Conservation (phyloP, 2,329 filamentous ascomycete species). For the Alternaria ventricosa region DNA sequence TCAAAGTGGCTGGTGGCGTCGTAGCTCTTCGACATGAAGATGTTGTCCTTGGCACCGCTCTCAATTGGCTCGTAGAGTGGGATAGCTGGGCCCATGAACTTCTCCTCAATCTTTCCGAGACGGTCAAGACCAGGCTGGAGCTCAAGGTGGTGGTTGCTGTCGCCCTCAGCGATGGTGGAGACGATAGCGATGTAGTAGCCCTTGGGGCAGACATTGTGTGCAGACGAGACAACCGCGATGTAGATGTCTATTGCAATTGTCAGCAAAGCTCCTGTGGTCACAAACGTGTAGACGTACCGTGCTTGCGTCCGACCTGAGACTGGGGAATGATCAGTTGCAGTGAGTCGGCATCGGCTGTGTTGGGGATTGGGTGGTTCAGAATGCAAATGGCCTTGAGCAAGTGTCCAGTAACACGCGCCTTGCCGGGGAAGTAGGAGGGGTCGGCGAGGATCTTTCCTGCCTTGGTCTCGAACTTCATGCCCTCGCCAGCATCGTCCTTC, state of each 20-base stretch:
- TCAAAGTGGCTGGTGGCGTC: slow-evolving; percentile 98
- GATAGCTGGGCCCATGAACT: slow-evolving; percentile 92
- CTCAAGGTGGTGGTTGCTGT: slow-evolving; percentile 94
- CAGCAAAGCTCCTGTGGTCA: slow-evolving; percentile 11
- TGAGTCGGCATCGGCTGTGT: slow-evolving; percentile 87
- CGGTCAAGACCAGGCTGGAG: slow-evolving; percentile 90
- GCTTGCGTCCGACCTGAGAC: slow-evolving; percentile 94
- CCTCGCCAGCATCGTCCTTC: slow-evolving; percentile 72
- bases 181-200: slow-evolving; percentile 99
- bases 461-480: slow-evolving; percentile 95
- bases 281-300: slow-evolving; percentile 66
- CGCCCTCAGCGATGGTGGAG: slow-evolving; percentile 91
- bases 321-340: slow-evolving; percentile 97
- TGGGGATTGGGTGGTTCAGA: slow-evolving; percentile 90
- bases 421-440: slow-evolving; percentile 93
- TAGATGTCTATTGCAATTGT: slow-evolving; percentile 76
- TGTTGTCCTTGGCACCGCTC: slow-evolving; percentile 82
- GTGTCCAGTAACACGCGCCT: slow-evolving; percentile 86
- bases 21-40: slow-evolving; percentile 99
- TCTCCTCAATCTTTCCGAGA: slow-evolving; percentile 92
- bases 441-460: slow-evolving; percentile 95
- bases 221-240: slow-evolving; percentile 91
- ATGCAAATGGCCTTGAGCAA: slow-evolving; percentile 97
- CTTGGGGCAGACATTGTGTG: slow-evolving; percentile 98
- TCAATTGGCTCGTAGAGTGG: slow-evolving; percentile 91